Evolutionary conservation across 2,329 filamentous ascomycete species (phyloP), one percentile per base, ranked within the genome.

Genomic region (Botryosphaeria dothidea): DNA sequence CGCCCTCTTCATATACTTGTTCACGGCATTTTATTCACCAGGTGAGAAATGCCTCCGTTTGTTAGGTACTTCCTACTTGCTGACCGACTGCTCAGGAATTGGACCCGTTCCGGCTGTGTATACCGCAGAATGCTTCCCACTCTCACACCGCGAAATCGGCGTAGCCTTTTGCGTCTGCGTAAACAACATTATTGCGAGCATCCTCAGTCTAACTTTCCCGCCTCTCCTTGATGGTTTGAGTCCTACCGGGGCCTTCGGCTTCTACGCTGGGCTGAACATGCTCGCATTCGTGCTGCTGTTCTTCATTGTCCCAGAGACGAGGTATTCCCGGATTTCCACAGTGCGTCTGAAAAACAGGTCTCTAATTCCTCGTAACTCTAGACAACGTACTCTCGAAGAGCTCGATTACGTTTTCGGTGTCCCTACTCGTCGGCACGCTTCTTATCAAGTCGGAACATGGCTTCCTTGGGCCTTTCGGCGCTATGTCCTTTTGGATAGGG

Each of bases 141-240:
- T 91, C 0, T 88, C 87, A 1, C 88, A 91, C 73, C 84, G 89
- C 70, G 89, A 91, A 72, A 83, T 90, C 27, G 89, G 89, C 64
- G 91, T 92, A 89, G 84, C 83, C 0, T 90, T 84, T 76, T 85
- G 88, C 5, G 88, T 91, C 5, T 86, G 88, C 1, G 90, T 86
- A 0, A 89, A 87, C 67, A 80, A 89, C 67, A 85, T 84, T 75
- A 85, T 83, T 76, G 83, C 79, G 6, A 81, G 84, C 0, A 83
- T 90, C 0, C 77, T 88, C 51, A 83, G 84, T 19, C 84, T 91
- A 56, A 89, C 86, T 0, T 87, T 88, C 70, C 87, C 87, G 1
- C 78, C 84, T 48, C 83, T 88, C 76, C 75, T 88, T 13, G 73
- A 73, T 13, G 81, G 77, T 3, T 79, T 86, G 72, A 82, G 76